phyloP scores from a whole-genome alignment of 441 rosid species.

The Adansonia gregorii region DNA sequence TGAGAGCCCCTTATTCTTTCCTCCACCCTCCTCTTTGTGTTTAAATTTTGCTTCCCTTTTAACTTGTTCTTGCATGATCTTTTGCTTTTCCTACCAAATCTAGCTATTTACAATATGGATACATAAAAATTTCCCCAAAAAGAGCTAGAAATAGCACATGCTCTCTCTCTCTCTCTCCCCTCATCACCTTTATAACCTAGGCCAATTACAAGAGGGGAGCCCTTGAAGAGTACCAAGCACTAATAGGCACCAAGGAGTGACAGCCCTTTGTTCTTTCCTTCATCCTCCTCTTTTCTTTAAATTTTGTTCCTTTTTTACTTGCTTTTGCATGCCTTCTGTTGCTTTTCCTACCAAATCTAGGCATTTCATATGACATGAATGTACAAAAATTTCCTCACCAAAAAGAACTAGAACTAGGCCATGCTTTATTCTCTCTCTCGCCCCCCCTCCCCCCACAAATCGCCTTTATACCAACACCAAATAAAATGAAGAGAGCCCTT shows the following conservation, averaged over 20 bases:
- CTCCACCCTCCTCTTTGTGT: neutral
- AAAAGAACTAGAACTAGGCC: neutral
- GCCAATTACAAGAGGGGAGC: neutral
- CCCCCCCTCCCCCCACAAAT: neutral
- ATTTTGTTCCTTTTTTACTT: neutral
- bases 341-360: constrained; percentile 3
- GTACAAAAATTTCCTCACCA: neutral
- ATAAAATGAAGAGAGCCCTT: neutral
- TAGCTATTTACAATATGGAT: neutral
- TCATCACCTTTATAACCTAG: neutral
- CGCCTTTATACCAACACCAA: neutral
- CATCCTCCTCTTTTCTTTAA: neutral
- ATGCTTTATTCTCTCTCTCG: neutral
- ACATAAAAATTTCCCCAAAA: neutral
- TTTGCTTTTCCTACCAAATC: neutral
- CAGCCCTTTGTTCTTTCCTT: neutral
- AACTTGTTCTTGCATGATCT: too few relatives aligned
- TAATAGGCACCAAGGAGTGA: neutral
- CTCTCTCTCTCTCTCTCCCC: neutral
- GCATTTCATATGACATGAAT: neutral
- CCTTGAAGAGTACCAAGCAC: neutral
- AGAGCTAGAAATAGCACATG: neutral
- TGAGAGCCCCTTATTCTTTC: neutral
- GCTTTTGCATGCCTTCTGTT: neutral
- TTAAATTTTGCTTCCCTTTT: neutral